Evolutionary conservation across 2,329 filamentous ascomycete species (phyloP).

Genomic region (Talaromyces atroroseus): DNA sequence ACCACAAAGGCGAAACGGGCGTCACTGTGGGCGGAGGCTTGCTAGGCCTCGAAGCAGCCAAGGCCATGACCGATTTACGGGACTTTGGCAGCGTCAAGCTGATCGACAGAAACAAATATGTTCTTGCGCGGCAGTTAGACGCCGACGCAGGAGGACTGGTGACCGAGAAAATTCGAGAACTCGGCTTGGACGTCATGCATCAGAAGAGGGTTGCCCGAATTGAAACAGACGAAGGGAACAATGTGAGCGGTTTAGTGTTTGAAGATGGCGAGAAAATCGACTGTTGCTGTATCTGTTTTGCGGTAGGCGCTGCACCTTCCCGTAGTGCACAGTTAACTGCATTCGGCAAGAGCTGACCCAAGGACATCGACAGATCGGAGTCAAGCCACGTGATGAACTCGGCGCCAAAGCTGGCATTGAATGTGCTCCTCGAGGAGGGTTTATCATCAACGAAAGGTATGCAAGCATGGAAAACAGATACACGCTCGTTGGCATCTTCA

Average conservation of each 20-base stretch:
- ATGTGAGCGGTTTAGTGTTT: constrained; percentile 68
- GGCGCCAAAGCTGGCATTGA: constrained; percentile 64
- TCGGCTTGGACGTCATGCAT: constrained; percentile 77
- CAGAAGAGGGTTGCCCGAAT: constrained; percentile 69
- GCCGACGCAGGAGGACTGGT: constrained; percentile 75
- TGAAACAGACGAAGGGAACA: constrained; percentile 60
- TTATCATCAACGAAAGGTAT: constrained; percentile 52
- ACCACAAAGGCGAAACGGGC: constrained; percentile 62
- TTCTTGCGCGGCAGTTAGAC: constrained; percentile 76
- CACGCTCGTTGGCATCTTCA: not conserved
- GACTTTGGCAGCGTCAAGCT: constrained; percentile 69
- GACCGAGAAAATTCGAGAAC: constrained; percentile 68
- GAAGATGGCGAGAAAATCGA: constrained; percentile 73
- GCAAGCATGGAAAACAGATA: not conserved
- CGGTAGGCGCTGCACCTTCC: constrained; percentile 41
- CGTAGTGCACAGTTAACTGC: not conserved
- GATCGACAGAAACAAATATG: constrained; percentile 77
- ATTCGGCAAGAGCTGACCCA: not conserved
- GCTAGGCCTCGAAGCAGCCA: constrained; percentile 80
- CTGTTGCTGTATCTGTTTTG: constrained; percentile 81
- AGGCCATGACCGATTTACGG: constrained; percentile 83
- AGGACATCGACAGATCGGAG: constrained; percentile 56
- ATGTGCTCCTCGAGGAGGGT: constrained; percentile 65
- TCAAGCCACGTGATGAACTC: constrained; percentile 73
- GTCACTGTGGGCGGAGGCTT: constrained; percentile 79